phyloP scores from a whole-genome alignment of 345 rosid species.

The Hibiscus syriacus region DNA sequence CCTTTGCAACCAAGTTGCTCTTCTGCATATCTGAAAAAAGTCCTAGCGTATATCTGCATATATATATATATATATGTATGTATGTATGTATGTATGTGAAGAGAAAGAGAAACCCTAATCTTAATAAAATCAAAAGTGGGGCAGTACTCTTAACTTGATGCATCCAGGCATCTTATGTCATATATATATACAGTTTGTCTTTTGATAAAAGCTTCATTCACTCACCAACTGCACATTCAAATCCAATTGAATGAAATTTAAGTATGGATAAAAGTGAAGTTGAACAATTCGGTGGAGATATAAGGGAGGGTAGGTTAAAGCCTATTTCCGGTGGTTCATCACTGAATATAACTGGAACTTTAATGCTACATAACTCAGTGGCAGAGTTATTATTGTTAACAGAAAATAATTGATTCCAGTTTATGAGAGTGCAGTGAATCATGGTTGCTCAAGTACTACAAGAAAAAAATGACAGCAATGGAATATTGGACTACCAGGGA shows the following conservation, averaged over 20 bases:
- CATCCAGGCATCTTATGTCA: background rate
- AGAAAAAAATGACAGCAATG: background rate
- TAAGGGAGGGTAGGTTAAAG: background rate
- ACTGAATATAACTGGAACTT: conserved; percentile 8
- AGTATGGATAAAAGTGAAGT: background rate
- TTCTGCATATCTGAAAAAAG: background rate
- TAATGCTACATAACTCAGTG: background rate
- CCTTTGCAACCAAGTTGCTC: background rate
- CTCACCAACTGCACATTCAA: conserved; percentile 12
- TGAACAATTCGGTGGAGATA: background rate
- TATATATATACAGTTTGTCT: background rate
- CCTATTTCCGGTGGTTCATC: conserved; percentile 23
- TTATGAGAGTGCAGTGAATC: too few relatives aligned
- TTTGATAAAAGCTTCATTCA: conserved; percentile 14
- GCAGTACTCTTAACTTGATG: conserved; percentile 5
- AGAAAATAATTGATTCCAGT: too few relatives aligned
- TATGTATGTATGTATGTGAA: background rate
- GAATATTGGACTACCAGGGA: background rate
- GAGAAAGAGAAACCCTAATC: background rate
- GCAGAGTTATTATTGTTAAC: background rate
- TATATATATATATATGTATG: too few relatives aligned
- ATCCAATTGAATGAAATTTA: background rate
- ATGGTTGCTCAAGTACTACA: too few relatives aligned
- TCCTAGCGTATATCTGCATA: too few relatives aligned
- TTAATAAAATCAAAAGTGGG: background rate